Conservation (phyloP, 2,329 filamentous ascomycete genomes). For the Aspergillus sp. region DNA sequence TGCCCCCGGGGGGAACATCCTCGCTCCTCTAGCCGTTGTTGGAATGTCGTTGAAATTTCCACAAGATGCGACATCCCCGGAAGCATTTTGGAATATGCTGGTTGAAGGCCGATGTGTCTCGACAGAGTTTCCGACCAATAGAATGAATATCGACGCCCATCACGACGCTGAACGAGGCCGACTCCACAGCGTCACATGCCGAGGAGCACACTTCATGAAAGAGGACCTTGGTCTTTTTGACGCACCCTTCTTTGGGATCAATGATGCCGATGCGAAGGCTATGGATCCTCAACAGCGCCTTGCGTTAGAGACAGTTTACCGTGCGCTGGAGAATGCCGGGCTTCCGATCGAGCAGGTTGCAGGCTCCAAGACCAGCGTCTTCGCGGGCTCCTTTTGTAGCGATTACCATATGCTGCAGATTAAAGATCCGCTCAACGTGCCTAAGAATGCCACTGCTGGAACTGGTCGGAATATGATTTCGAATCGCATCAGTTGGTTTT, state of each 20-base stretch:
- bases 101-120: conserved; percentile 20
- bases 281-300: conserved; percentile 38
- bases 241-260: conserved; percentile 34
- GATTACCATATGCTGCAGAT: conserved; percentile 32
- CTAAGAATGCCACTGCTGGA: conserved; percentile 26
- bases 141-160: conserved; percentile 27
- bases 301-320: conserved; percentile 31
- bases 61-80: conserved; percentile 19
- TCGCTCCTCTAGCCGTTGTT: conserved; percentile 24
- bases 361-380: conserved; percentile 37
- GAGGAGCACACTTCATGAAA: conserved; percentile 23
- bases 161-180: conserved; percentile 24
- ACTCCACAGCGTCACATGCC: conserved; percentile 12
- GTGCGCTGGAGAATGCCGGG: conserved; percentile 32
- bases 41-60: conserved; percentile 26
- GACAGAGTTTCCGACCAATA: conserved; percentile 25
- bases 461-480: conserved; percentile 31
- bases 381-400: conserved; percentile 30
- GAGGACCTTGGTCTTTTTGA: conserved; percentile 34
- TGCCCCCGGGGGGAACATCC: background rate
- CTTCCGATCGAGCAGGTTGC: conserved; percentile 27
- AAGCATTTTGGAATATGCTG: conserved; percentile 26
- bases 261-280: conserved; percentile 24
- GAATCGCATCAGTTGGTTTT: conserved; percentile 32
- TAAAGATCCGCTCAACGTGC: conserved; percentile 21